Evolutionary conservation across 768 basidiomycete species (phyloP), one percentile per base, ranked within the genome.

Genomic region (Coprinellus aureogranulatus): DNA sequence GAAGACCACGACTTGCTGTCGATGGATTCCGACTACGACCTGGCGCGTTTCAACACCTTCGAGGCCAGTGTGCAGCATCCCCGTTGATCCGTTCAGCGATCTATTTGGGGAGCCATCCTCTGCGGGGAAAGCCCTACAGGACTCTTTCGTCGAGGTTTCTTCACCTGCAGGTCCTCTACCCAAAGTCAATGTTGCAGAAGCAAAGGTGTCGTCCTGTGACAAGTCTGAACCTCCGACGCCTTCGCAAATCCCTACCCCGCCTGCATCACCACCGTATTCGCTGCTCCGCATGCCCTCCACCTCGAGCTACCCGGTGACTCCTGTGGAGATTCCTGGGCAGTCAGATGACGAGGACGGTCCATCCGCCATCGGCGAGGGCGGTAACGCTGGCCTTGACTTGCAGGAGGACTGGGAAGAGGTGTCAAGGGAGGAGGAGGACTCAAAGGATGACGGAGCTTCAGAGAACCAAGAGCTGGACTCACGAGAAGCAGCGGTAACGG

Each of bases 221-320:
- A 8, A 8, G 27, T 31, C 25, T 28, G 48, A 11, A 14, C 22
- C 22, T 25, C 20, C 25, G 5, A n/a, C 2, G 5, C 31, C 50
- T 14, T 54, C 53, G 25, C 53, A 57, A 22, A 57, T 57, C 23
- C 55, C 55, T 18, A 57, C 55, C 14, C 55, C 55, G 16, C 55
- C 55, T 2, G 55, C 46, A 10, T 57, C 55, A 18, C 55, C 55
- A 1, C 55, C 46, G 5, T 28, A 31, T 20, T 20, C 50, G 10
- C 4, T 37, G 2, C 50, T 52, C 25, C 50, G 50, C 20, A 37
- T 52, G 30, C 50, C 50, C 12, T 52, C 50, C 22, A 30, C 34
- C 16, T 37, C 5, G 25, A n/a, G n/a, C n/a, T 25, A 27, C 27
- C 5, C 28, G 16, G 28, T 28, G 28, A 9, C 26, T 49, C 23